phyloP scores from a whole-genome alignment of 495 filamentous ascomycete species.

The Aspergillus nanangensis region DNA sequence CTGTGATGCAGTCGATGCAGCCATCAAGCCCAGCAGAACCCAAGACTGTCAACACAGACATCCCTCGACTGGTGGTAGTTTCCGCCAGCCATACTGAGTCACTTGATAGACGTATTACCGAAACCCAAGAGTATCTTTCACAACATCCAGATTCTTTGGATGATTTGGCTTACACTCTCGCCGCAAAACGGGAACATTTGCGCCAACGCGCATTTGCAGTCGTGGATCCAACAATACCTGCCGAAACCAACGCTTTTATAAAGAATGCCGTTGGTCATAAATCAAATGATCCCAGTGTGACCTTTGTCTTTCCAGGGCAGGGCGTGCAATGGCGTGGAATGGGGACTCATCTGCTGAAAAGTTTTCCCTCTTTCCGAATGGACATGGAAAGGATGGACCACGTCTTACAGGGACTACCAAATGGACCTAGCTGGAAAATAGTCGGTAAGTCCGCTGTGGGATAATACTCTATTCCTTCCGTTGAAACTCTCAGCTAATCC shows the following conservation, averaged over 20 bases:
- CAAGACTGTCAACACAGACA: no score
- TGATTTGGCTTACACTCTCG: constrained; percentile 22
- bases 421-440: constrained; percentile 11
- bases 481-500: no score
- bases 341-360: constrained; percentile 12
- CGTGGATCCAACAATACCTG: not conserved
- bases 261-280: no score
- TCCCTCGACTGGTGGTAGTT: constrained; percentile 6
- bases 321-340: constrained; percentile 23
- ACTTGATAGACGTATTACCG: constrained; percentile 5
- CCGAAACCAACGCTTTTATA: constrained; percentile 1
- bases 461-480: no score
- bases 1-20: not conserved
- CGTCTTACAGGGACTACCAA: constrained; percentile 3
- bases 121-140: constrained; percentile 9
- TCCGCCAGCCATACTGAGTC: constrained; percentile 8
- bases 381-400: constrained; percentile 8
- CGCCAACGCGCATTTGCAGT: not conserved
- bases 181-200: constrained; percentile 19
- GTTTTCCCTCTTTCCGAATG: not conserved
- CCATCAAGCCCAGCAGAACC: not conserved
- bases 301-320: constrained; percentile 23
- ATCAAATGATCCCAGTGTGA: not conserved
- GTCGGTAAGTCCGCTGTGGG: constrained; percentile 3
- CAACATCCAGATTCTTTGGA: not conserved